Percentiles rank a stretch among this genome's conserved stretches.
Evolutionary conservation across 106 monocot species (phyloP).

Genomic region (Dioscorea alata): DNA sequence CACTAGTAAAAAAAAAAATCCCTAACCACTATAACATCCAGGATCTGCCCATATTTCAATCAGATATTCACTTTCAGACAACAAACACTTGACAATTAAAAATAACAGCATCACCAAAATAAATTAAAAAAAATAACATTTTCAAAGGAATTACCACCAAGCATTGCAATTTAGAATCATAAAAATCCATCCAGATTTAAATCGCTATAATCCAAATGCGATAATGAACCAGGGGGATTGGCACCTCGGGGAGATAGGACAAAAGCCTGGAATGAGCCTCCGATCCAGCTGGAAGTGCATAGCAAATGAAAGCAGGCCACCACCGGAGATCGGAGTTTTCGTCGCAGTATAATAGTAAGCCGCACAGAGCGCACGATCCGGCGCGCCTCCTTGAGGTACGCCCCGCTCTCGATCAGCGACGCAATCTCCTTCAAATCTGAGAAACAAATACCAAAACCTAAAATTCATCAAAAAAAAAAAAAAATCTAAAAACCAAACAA

Average conservation of each 20-base stretch:
- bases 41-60: too few species aligned
- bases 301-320: conserved; percentile 46
- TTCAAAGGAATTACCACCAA: too few species aligned
- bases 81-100: too few species aligned
- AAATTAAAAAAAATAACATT: too few species aligned
- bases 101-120: too few species aligned
- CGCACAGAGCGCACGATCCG: conserved; percentile 82
- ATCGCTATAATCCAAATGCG: too few species aligned
- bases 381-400: conserved; percentile 81
- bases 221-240: too few species aligned
- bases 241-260: conserved; percentile 77
- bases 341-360: conserved; percentile 69
- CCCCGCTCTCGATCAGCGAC: conserved; percentile 70
- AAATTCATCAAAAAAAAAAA: not conserved
- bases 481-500: not conserved
- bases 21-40: too few species aligned
- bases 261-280: conserved; percentile 54
- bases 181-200: too few species aligned
- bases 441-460: not conserved
- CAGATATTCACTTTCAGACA: too few species aligned
- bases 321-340: conserved; percentile 40
- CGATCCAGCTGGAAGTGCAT: conserved; percentile 46
- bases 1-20: too few species aligned
- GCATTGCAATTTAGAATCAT: too few species aligned
- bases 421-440: conserved; percentile 93